A percentile compares a stretch with the other conserved stretches of the same genome.
Conservation (phyloP, 768 basidiomycete species). For the Scleroderma citrinum region DNA sequence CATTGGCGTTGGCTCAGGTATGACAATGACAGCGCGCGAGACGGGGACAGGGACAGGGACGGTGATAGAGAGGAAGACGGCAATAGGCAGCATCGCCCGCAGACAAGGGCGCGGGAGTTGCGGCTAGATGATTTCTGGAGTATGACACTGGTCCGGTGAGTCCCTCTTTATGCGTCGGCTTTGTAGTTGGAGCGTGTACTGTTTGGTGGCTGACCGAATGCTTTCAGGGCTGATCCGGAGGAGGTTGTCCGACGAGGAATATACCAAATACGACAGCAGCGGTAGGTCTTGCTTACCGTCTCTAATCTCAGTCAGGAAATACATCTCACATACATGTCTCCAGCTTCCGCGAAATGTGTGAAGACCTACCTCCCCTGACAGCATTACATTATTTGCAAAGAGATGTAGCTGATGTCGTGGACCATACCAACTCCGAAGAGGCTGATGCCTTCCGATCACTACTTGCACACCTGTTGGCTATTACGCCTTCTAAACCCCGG, state of each 20-base stretch:
- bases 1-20: background rate
- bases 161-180: background rate
- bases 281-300: slow-evolving; percentile 40
- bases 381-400: slow-evolving; percentile 69
- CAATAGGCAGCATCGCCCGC: slow-evolving; percentile 3
- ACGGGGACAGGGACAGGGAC: slow-evolving; percentile 1
- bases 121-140: slow-evolving; percentile 77
- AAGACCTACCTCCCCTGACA: slow-evolving; percentile 48
- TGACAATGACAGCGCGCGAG: slow-evolving; percentile 7
- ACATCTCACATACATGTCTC: background rate
- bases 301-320: background rate
- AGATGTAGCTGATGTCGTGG: slow-evolving; percentile 64
- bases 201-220: too few relatives aligned
- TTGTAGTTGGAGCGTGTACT: too few relatives aligned
- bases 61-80: slow-evolving; percentile 4
- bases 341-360: slow-evolving; percentile 83
- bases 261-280: slow-evolving; percentile 64
- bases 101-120: slow-evolving; percentile 27
- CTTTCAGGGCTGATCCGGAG: slow-evolving; percentile 56
- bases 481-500: slow-evolving; percentile 12
- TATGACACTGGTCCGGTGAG: slow-evolving; percentile 62
- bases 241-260: slow-evolving; percentile 61
- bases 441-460: slow-evolving; percentile 58
- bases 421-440: slow-evolving; percentile 60
- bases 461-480: slow-evolving; percentile 55